A percentile compares a stretch with the other conserved stretches of the same genome.
phyloP scores from a whole-genome alignment of 768 basidiomycete species.

The Serendipita sp. region DNA sequence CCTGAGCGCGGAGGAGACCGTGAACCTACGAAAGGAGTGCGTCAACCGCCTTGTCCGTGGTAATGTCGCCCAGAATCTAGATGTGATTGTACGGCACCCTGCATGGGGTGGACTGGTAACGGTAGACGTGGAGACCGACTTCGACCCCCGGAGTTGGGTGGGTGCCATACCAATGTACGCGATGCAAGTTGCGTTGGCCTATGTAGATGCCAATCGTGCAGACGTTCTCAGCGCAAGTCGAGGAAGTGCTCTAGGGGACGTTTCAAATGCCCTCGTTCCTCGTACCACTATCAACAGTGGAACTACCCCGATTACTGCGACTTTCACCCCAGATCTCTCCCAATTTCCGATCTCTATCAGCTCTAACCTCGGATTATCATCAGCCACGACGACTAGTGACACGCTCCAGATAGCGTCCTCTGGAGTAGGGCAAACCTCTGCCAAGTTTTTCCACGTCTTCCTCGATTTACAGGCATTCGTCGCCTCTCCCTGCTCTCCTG shows the following conservation, averaged over 20 bases:
- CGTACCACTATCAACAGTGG: neutral
- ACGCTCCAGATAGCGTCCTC: neutral
- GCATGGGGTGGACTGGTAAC: constrained; percentile 79
- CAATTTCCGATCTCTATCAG: constrained; percentile 19
- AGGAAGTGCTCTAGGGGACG: constrained; percentile 28
- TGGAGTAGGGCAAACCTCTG: constrained; percentile 11
- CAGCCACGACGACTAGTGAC: neutral
- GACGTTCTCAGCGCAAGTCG: neutral
- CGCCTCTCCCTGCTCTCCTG: constrained; percentile 75
- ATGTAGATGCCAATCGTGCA: constrained; percentile 37
- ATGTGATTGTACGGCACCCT: constrained; percentile 93
- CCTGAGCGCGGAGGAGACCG: constrained; percentile 73
- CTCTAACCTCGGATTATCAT: neutral
- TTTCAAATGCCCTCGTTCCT: constrained; percentile 20
- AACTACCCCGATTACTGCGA: constrained; percentile 15
- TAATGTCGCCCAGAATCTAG: constrained; percentile 82
- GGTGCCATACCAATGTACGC: constrained; percentile 84
- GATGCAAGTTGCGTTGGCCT: constrained; percentile 72
- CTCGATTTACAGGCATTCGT: constrained; percentile 87
- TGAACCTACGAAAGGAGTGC: constrained; percentile 67
- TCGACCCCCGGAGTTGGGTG: constrained; percentile 70
- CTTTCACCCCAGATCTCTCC: constrained; percentile 20
- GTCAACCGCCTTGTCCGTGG: constrained; percentile 76
- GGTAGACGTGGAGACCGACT: constrained; percentile 75
- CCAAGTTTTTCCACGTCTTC: constrained; percentile 78